Conservation (phyloP, 805 yeast genomes). For the Lachancea cidri region DNA sequence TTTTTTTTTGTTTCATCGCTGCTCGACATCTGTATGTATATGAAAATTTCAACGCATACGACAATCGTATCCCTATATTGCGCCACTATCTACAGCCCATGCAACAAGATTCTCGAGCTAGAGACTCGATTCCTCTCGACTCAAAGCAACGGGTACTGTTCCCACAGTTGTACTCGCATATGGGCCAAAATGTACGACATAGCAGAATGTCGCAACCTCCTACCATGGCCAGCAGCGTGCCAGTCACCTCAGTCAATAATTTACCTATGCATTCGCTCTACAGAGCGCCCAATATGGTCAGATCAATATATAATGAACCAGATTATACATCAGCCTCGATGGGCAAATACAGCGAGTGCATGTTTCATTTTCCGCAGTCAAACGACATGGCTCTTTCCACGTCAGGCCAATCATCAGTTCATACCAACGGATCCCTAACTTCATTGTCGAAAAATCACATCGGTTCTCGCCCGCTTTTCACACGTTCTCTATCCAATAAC, state of each 20-base stretch:
- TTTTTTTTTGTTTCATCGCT: no score
- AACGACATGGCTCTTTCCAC: neutral
- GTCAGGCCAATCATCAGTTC: neutral
- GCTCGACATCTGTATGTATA: no score
- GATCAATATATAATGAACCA: constrained; percentile 1
- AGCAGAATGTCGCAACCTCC: neutral
- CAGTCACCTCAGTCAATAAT: constrained; percentile 14
- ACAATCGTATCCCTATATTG: neutral
- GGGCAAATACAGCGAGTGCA: constrained; percentile 27
- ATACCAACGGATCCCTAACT: neutral
- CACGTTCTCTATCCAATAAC: neutral
- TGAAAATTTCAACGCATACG: neutral
- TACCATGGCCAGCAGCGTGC: constrained; percentile 2
- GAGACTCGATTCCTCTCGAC: neutral
- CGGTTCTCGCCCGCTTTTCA: neutral
- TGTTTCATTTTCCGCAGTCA: constrained; percentile 13
- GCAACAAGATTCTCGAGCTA: neutral
- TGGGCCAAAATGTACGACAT: neutral
- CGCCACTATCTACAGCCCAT: neutral
- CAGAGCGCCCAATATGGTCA: constrained; percentile 1
- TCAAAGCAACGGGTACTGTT: neutral
- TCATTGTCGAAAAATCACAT: neutral
- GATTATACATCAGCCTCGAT: constrained; percentile 27
- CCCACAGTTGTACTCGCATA: neutral
- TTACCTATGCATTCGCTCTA: constrained; percentile 7